A percentile compares a stretch with the other conserved stretches of the same genome.
Conservation (phyloP, 495 filamentous ascomycete species). For the Penicillium chermesinum region DNA sequence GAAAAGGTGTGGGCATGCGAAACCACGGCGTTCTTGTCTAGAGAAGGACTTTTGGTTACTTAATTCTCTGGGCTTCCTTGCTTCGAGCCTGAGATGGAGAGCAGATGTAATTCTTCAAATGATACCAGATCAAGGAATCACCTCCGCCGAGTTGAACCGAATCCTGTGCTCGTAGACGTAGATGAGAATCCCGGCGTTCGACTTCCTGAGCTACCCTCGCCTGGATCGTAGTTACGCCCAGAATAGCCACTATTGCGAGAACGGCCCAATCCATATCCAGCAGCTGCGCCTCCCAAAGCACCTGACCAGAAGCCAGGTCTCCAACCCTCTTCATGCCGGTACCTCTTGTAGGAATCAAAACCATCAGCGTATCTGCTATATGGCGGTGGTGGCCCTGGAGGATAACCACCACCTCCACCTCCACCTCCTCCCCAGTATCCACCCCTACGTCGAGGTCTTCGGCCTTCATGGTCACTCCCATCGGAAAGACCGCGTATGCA, state of each 20-base stretch:
- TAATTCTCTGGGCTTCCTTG: too few species aligned
- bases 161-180: conserved; percentile 74
- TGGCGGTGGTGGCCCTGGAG: conserved; percentile 56
- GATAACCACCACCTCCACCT: conserved; percentile 44
- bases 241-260: conserved; percentile 15
- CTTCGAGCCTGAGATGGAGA: too few species aligned
- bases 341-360: conserved; percentile 19
- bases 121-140: conserved; percentile 23
- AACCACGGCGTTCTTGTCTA: too few species aligned
- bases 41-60: too few species aligned
- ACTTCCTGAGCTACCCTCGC: conserved; percentile 50
- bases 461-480: conserved; percentile 10
- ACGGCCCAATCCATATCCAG: conserved; percentile 62
- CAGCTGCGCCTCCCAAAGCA: conserved; percentile 63
- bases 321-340: conserved; percentile 51
- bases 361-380: conserved; percentile 52
- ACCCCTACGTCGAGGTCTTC: conserved; percentile 6
- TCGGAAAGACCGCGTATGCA: conserved; percentile 11
- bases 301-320: conserved; percentile 88
- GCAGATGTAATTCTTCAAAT: too few species aligned
- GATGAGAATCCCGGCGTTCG: conserved; percentile 45
- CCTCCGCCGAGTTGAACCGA: conserved; percentile 79
- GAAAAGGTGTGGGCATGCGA: too few species aligned
- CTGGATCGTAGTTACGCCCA: conserved; percentile 28
- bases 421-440: conserved; percentile 46